Base-by-base conservation (phyloP, 345 rosid genomes). In the Cardamine occulta region DNA sequence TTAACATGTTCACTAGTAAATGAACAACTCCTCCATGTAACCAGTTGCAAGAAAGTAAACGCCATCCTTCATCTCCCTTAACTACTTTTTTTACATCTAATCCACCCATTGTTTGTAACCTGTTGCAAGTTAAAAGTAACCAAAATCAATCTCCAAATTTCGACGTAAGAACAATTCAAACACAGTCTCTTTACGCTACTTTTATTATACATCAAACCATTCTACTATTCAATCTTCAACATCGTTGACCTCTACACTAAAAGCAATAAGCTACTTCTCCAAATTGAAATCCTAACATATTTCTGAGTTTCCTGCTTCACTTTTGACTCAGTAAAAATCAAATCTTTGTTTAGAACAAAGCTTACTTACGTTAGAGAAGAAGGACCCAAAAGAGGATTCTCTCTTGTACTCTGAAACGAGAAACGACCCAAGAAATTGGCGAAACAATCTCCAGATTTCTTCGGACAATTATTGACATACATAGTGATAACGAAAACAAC, bases 381-480 rank as follows among this genome's bases (percentile, higher is more conserved):
- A 79, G 96, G 98, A 70, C 98, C 98, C 8, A 94, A 86, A 77
- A 94, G 97, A 66, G 97, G 98, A 68, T 94, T 94, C 80, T 94
- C 98, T 65, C 86, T 85, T 7, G 88, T 83, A 62, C 85, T 86
- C 88, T 94, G 97, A 76, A 94, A 94, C 24, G 97, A 88, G 89
- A 94, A 85, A 17, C 97, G 77, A 35, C 98, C 98, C 62, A 94
- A 70, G 83, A 87, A 91, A 44, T 80, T 76, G 34, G 93, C 96
- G 49, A 87, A 58, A 73, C 97, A 94, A 40, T 85, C 82, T 11
- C 71, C 84, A 2, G 93, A 86, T 52, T 87, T 91, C 73, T 90
- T 86, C 66, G 97, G 97, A 18, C 98, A 91, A 53, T 89, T 77
- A 57, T 94, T 94, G 58, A 87, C 89, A 68, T 84, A 89, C 98